Percentiles rank a stretch among this genome's conserved stretches.
Conservation (phyloP, 2,329 filamentous ascomycete species). For the Colletotrichum acutatum region DNA sequence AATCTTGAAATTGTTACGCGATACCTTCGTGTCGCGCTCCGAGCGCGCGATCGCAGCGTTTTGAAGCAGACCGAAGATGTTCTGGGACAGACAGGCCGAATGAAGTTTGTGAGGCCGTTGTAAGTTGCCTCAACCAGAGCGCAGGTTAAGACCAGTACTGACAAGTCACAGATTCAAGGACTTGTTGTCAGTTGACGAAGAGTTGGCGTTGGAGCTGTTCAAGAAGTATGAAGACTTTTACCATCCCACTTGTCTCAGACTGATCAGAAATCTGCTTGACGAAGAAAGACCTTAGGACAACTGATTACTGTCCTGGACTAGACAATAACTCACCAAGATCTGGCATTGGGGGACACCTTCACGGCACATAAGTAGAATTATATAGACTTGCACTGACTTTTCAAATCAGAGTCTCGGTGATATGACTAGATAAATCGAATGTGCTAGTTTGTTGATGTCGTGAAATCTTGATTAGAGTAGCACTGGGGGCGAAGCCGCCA, state of each 20-base stretch:
- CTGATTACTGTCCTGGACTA: not conserved
- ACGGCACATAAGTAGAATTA: no score
- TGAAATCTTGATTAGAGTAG: not conserved
- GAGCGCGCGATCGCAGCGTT: constrained; percentile 1
- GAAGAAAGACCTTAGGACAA: not conserved
- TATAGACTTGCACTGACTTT: no score
- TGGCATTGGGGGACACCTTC: no score
- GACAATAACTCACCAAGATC: no score
- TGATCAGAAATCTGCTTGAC: not conserved
- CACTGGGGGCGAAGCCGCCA: not conserved
- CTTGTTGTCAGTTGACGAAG: not conserved
- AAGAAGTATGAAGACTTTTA: constrained; percentile 5
- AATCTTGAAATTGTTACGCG: constrained; percentile 12
- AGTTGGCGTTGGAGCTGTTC: constrained; percentile 2
- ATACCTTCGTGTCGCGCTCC: constrained; percentile 7
- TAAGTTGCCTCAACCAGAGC: not conserved
- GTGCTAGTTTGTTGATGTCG: no score
- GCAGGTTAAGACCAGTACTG: not conserved
- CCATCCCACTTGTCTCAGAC: constrained; percentile 14
- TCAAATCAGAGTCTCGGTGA: no score
- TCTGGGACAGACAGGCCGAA: constrained; percentile 15
- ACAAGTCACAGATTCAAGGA: not conserved
- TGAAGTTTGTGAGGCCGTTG: constrained; percentile 24
- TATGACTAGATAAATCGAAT: no score
- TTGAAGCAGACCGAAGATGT: constrained; percentile 10